phyloP scores from a whole-genome alignment of 768 basidiomycete species.

The Amylocystis lapponica region DNA sequence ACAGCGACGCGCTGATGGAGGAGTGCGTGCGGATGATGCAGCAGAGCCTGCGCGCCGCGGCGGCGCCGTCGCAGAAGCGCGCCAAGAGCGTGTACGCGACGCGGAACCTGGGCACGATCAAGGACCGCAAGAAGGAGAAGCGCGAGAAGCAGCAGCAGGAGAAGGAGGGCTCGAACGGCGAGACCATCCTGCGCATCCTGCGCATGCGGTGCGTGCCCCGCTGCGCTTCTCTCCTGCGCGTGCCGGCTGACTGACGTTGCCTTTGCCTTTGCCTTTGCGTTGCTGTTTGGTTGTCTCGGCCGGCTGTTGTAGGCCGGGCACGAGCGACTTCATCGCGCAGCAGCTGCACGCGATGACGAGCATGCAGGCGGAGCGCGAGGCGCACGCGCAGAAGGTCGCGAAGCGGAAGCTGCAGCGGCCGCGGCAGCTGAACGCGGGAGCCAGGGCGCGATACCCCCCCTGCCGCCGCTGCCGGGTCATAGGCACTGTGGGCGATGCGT shows the following conservation, averaged over 20 bases:
- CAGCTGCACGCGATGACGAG: slow-evolving; percentile 77
- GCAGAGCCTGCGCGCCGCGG: slow-evolving; percentile 66
- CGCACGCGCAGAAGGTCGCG: slow-evolving; percentile 55
- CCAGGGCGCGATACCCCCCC: slow-evolving; percentile 24
- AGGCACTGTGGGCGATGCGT: not conserved
- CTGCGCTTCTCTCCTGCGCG: not conserved
- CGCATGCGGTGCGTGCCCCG: slow-evolving; percentile 77
- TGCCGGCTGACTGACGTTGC: not conserved
- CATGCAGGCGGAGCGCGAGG: slow-evolving; percentile 81
- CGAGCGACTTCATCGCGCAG: slow-evolving; percentile 82
- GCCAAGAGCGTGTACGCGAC: slow-evolving; percentile 91
- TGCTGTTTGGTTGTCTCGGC: not conserved
- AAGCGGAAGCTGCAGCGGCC: slow-evolving; percentile 55
- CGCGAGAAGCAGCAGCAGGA: no score
- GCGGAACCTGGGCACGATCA: slow-evolving; percentile 94
- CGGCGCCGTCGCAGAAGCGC: slow-evolving; percentile 79
- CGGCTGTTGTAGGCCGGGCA: slow-evolving; percentile 50
- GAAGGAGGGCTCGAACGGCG: slow-evolving; percentile 66
- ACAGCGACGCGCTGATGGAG: slow-evolving; percentile 80
- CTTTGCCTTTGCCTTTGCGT: not conserved
- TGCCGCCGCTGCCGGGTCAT: slow-evolving; percentile 18
- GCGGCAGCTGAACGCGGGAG: slow-evolving; percentile 24
- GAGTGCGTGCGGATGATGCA: slow-evolving; percentile 97
- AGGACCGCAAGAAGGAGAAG: slow-evolving; percentile 90
- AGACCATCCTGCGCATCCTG: slow-evolving; percentile 91